Conservation (phyloP, 495 filamentous ascomycete genomes). For the Talaromyces stipitatus region DNA sequence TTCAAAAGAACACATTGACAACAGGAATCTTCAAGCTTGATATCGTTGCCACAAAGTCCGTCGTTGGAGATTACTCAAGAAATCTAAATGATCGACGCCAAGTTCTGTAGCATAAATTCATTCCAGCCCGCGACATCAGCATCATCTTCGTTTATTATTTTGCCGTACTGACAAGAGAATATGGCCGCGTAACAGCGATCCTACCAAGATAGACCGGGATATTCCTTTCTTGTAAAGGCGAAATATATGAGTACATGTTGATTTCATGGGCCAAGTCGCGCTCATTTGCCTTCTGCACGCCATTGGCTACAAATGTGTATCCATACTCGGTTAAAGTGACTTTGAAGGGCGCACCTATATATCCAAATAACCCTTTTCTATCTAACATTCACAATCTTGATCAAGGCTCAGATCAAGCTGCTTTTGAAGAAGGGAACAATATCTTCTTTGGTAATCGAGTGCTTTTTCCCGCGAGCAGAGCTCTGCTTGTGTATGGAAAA, state of each 20-base stretch:
- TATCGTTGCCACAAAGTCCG: too few relatives aligned
- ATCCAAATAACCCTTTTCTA: background rate
- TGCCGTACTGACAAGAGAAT: background rate
- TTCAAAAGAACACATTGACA: too few relatives aligned
- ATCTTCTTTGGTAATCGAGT: background rate
- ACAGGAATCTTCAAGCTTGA: too few relatives aligned
- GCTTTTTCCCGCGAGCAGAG: background rate
- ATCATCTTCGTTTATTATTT: background rate
- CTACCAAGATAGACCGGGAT: background rate
- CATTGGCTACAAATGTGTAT: background rate
- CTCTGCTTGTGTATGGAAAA: background rate
- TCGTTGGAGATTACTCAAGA: too few relatives aligned
- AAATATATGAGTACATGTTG: background rate
- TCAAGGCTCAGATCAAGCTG: background rate
- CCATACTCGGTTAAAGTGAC: background rate
- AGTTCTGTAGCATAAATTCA: background rate
- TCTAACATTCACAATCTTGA: background rate
- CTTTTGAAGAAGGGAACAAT: background rate
- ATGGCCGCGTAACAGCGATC: background rate
- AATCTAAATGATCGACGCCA: too few relatives aligned
- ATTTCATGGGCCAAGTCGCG: background rate
- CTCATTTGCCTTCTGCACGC: background rate
- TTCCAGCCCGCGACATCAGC: background rate
- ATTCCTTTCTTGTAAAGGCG: background rate
- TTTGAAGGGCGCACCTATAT: background rate